These are phyloP conservation scores for Jamesozyma gamospora DNA, from an alignment of 805 yeast species.

Conservation along the genomic window DNA sequence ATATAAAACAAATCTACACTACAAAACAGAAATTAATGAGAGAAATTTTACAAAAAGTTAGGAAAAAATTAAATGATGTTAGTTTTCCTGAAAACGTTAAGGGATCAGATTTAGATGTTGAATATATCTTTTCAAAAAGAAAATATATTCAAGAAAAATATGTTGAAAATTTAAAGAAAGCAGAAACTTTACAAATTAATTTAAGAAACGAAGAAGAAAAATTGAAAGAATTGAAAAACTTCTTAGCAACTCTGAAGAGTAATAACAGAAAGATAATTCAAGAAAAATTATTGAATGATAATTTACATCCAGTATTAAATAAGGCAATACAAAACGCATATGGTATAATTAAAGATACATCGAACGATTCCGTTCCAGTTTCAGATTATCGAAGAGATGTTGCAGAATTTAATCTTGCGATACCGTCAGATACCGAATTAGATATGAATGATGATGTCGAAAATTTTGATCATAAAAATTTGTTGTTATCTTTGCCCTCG, in stretches of 20 bases:
- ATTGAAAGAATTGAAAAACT: slow-evolving; percentile 9
- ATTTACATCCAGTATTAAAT: slow-evolving; percentile 22
- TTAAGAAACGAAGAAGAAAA: slow-evolving; percentile 14
- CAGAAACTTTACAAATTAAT: slow-evolving; percentile 19
- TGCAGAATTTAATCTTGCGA: slow-evolving; percentile 4
- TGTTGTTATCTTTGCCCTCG: background rate
- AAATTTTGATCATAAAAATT: background rate
- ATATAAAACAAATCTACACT: slow-evolving; percentile 9
- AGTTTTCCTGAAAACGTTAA: slow-evolving; percentile 19
- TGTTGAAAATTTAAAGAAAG: slow-evolving; percentile 15
- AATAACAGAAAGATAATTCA: slow-evolving; percentile 11
- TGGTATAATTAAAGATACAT: slow-evolving; percentile 10
- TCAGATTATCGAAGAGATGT: slow-evolving; percentile 2
- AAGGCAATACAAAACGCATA: slow-evolving; percentile 22
- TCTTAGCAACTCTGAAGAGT: slow-evolving; percentile 5
- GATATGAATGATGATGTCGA: background rate
- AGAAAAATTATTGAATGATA: slow-evolving; percentile 13
- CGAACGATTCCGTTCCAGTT: background rate
- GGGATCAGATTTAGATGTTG: slow-evolving; percentile 23
- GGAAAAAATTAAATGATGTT: slow-evolving; percentile 12
- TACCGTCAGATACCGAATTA: background rate
- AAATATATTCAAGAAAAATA: slow-evolving; percentile 20
- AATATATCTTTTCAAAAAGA: slow-evolving; percentile 25
- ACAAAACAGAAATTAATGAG: slow-evolving; percentile 16
- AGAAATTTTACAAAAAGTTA: slow-evolving; percentile 19